Percentiles rank a stretch among this genome's conserved stretches.
phyloP scores from a whole-genome alignment of 2,329 filamentous ascomycete genomes.

The Venturia aucupariae region DNA sequence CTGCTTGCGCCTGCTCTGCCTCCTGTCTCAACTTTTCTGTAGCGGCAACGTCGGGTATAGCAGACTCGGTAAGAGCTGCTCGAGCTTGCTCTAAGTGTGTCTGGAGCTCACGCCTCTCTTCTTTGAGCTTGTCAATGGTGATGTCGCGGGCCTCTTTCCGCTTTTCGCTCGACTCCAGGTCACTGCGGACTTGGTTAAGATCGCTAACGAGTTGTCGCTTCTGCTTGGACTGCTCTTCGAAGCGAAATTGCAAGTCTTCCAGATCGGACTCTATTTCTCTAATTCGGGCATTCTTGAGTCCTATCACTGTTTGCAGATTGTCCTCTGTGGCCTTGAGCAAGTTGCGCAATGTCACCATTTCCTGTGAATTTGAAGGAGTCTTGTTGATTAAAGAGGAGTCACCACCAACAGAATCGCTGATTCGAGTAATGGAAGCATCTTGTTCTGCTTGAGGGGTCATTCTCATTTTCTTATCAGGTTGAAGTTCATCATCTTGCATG shows the following conservation, averaged over 20 bases:
- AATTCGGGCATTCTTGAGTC: not conserved
- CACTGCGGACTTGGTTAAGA: not conserved
- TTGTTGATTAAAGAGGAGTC: conserved; percentile 5
- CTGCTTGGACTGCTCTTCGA: conserved; percentile 4
- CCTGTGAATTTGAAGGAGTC: conserved; percentile 3
- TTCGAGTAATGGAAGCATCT: conserved; percentile 10
- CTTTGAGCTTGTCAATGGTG: conserved; percentile 11
- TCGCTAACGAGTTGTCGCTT: conserved; percentile 7
- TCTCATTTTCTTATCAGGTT: conserved; percentile 10
- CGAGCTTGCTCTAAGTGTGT: conserved; percentile 2
- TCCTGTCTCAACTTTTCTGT: conserved; percentile 10
- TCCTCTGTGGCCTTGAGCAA: conserved; percentile 10
- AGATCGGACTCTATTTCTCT: not conserved
- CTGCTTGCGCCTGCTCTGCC: conserved; percentile 8
- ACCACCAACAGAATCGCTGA: conserved; percentile 1
- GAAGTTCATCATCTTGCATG: conserved; percentile 7
- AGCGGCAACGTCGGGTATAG: conserved; percentile 13
- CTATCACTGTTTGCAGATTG: not conserved
- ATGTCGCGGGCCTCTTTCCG: not conserved
- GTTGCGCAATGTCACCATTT: conserved; percentile 3
- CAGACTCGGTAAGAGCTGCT: not conserved
- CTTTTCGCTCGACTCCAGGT: not conserved
- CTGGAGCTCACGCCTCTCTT: conserved; percentile 6
- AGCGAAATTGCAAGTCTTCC: conserved; percentile 10
- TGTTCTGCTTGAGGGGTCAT: conserved; percentile 12